Base-by-base conservation (phyloP, 352 stramenopile species). In the Albugo candida region DNA sequence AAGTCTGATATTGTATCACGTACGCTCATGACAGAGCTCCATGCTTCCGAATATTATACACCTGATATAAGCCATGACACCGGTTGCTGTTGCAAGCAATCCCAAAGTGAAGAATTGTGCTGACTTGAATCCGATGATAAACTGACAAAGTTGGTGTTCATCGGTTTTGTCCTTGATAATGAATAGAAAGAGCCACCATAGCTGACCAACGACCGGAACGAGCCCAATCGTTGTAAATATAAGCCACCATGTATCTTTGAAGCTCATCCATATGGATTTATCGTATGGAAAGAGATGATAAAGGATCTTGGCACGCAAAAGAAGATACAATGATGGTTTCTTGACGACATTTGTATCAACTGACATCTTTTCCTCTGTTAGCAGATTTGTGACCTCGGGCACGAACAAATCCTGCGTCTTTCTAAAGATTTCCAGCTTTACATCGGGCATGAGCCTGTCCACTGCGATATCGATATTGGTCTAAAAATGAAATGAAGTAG, bases 61-160 rank as follows among this genome's bases (percentile, higher is more conserved):
- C 11, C 59, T 65, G n/a, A 87, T 67, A 41, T 88, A 92, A 39
- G 65, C 52, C 11, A 65, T 54, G 11, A 88, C 52, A 2, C 77
- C 80, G 34, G 81, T 63, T 13, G 68, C 54, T 38, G 71, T 82
- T 48, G 78, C 65, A 48, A 85, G 55, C 14, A 92, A 59, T 0
- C 83, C 83, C 17, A 92, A 64, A 13, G 78, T 86, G 41, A 94
- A 78, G 49, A 95, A 95, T 53, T 93, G 81, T 5, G 80, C 78
- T n/a, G 69, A 70, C 41, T 94, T 87, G 60, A 95, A 94, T 13
- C 78, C 75, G 14, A 94, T 73, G 43, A 95, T 94, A 36, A 95
- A 95, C 49, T 95, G 69, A 48, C 79, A 92, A n/a, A 95, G 58
- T 51, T 93, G 82, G 49, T 92, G 84, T 57, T 95, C 83, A 58